phyloP scores from a whole-genome alignment of 306 rosid genomes.

The Medicago ruthenica region DNA sequence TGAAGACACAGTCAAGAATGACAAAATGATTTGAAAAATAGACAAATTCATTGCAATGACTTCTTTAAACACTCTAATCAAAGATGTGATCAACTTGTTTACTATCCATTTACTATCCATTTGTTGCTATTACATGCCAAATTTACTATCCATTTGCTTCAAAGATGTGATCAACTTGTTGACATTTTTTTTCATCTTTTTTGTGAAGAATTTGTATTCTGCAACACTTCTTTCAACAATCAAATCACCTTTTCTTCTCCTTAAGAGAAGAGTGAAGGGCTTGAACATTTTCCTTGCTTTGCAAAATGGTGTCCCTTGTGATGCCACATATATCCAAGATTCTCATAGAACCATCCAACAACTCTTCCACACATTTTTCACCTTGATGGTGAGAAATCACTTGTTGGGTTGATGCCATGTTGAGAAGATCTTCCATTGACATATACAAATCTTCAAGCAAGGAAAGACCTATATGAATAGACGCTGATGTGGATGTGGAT shows the following conservation, averaged over 20 bases:
- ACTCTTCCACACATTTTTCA: neutral
- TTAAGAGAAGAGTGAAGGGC: neutral
- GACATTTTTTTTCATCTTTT: constrained; percentile 11
- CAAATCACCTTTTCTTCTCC: constrained; percentile 21
- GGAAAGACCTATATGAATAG: neutral
- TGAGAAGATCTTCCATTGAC: constrained; percentile 20
- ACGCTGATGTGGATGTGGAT: constrained; percentile 32
- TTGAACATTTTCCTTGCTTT: constrained; percentile 19
- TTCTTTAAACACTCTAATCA: constrained; percentile 20
- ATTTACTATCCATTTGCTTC: neutral
- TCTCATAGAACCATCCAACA: neutral
- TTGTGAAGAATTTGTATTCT: constrained; percentile 10
- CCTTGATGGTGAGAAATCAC: neutral
- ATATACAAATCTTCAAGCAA: neutral
- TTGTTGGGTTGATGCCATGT: constrained; percentile 6
- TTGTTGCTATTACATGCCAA: no score
- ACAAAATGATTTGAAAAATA: constrained; percentile 13
- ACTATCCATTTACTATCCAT: no score
- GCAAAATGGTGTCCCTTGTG: constrained; percentile 7
- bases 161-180: constrained; percentile 16
- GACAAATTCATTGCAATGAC: constrained; percentile 10
- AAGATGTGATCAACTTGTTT: constrained; percentile 12
- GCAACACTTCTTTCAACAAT: constrained; percentile 7
- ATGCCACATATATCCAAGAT: constrained; percentile 7
- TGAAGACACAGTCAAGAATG: neutral